phyloP scores from a whole-genome alignment of 1,284 basidiomycete genomes.

The Rhodotorula sp. region DNA sequence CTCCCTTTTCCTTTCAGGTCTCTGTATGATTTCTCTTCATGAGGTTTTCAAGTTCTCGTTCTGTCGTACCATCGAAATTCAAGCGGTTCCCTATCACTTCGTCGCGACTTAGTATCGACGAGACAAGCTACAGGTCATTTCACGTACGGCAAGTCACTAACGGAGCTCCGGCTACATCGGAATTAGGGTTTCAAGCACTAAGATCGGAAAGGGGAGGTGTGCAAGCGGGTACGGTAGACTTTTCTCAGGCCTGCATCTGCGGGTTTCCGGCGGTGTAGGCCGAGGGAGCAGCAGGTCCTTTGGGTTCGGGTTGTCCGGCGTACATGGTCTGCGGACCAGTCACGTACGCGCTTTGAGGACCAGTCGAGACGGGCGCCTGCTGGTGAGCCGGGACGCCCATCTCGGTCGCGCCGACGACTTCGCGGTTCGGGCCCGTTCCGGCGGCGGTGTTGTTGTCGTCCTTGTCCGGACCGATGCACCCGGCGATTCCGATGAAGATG shows the following conservation, averaged over 20 bases:
- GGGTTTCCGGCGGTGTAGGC: too few species aligned
- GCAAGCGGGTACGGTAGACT: background rate
- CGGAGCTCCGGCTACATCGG: background rate
- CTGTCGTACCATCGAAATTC: background rate
- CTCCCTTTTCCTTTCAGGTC: background rate
- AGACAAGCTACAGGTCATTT: too few species aligned
- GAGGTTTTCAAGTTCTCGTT: background rate
- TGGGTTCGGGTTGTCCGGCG: background rate
- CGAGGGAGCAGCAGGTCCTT: background rate
- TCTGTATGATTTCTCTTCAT: background rate
- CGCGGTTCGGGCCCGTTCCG: background rate
- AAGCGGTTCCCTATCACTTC: too few species aligned
- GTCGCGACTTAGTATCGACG: too few species aligned
- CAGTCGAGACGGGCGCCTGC: background rate
- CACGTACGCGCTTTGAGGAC: background rate
- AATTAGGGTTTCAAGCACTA: background rate
- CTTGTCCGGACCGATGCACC: background rate
- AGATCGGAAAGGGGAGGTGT: background rate
- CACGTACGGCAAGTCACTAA: too few species aligned
- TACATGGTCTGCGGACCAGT: background rate
- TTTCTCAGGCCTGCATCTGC: too few species aligned
- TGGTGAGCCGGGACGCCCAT: background rate
- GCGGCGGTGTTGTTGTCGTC: background rate
- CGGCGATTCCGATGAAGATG: conserved; percentile 4
- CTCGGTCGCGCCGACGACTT: background rate